phyloP scores from a whole-genome alignment of 2,329 filamentous ascomycete genomes.

The Aureobasidium namibiae region DNA sequence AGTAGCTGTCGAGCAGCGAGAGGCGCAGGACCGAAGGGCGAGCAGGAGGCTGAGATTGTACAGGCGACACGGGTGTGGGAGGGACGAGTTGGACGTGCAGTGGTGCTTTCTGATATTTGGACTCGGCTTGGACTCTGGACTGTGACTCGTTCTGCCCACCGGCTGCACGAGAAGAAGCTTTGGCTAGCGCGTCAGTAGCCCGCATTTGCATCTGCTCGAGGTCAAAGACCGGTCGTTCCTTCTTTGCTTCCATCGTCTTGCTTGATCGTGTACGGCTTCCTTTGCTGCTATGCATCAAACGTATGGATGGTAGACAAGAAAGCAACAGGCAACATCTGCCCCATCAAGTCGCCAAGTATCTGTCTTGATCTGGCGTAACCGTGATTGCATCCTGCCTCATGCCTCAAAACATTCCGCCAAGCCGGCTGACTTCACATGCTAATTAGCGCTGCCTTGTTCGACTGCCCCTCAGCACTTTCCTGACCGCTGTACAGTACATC shows the following conservation, averaged over 20 bases:
- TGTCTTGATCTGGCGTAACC: not conserved
- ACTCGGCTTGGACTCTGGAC: not conserved
- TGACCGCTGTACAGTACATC: not conserved
- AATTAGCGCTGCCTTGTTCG: not conserved
- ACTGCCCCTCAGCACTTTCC: not conserved
- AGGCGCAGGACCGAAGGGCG: not conserved
- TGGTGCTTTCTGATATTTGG: not conserved
- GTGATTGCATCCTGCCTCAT: not conserved
- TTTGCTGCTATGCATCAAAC: not conserved
- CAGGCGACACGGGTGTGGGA: not conserved
- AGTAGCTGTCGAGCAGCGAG: conserved; percentile 11
- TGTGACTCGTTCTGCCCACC: conserved; percentile 1
- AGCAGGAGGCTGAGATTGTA: not conserved
- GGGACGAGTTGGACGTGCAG: not conserved
- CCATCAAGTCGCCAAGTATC: not conserved
- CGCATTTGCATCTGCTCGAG: not conserved
- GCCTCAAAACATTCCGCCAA: not conserved
- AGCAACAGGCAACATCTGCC: too few relatives aligned
- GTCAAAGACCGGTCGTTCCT: not conserved
- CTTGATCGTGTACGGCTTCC: not conserved
- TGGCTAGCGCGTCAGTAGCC: not conserved
- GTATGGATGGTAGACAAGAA: too few relatives aligned
- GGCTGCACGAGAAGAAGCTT: not conserved
- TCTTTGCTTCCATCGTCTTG: not conserved
- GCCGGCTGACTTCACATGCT: not conserved